Evolutionary conservation across 2,329 filamentous ascomycete species (phyloP), one percentile per base, ranked within the genome.

Genomic region (Epichloe elymi): DNA sequence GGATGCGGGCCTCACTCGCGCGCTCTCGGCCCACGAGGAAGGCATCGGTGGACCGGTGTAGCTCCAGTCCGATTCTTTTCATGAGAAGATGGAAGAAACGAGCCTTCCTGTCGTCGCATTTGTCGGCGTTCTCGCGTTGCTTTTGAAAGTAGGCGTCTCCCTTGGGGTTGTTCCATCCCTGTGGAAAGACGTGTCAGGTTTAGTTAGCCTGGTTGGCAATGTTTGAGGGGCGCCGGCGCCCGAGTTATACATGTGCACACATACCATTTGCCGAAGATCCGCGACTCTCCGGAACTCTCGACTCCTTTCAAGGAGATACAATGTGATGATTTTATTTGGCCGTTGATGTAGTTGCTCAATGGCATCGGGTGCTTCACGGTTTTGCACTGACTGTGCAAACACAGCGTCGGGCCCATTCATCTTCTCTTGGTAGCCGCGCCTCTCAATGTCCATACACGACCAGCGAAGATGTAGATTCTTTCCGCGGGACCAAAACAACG

Each of bases 151-250:
- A 65, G 0, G 33, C 48, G 44, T 78, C 72, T 1, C 69, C 74
- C 38, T 61, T 55, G 0, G 65, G 57, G 48, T 66, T 74, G 1
- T 67, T 57, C 70, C 72, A 74, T 19, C 71, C 70, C 74, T 76
- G 26, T 1, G 10, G n/a, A 11, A 48, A 19, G 11, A 5, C 11
- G 38, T 30, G 20, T 33, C n/a, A 33, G 42, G 26, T 30, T 8
- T 5, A 8, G 26, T 8, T 8, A 2, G 23, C 19, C 37, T 17
- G 15, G 17, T 17, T 23, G 6, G 38, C 35, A 8, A 19, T 15
- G 17, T 44, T 38, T 23, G 36, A 26, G 7, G 6, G 37, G 26
- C 11, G 17, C 12, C 4, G n/a, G n/a, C 11, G 19, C 26, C 26
- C 26, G 26, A 10, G 26, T 30, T 30, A 1, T 30, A 1, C 26